phyloP scores from a whole-genome alignment of 2,329 filamentous ascomycete species.

The Talaromyces sp. region DNA sequence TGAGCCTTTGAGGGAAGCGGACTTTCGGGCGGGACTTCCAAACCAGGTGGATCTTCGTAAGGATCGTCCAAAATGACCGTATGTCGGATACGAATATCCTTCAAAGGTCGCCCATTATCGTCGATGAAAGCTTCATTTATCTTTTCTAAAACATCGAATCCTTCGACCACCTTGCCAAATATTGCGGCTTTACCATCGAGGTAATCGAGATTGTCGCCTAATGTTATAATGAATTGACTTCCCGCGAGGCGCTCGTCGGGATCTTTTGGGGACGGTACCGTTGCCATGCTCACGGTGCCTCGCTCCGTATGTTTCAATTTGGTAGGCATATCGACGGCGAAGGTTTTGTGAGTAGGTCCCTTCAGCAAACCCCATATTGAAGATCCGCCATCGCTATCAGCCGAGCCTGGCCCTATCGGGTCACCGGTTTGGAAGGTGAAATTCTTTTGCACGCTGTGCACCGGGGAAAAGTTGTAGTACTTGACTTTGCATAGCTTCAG shows the following conservation, averaged over 20 bases:
- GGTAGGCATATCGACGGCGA: conserved; percentile 77
- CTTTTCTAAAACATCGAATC: conserved; percentile 89
- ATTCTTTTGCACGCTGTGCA: conserved; percentile 88
- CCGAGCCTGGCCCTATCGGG: conserved; percentile 79
- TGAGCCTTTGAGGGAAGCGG: conserved; percentile 80
- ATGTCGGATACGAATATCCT: conserved; percentile 93
- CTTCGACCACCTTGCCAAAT: conserved; percentile 93
- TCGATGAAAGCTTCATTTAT: conserved; percentile 89
- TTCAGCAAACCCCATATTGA: conserved; percentile 87
- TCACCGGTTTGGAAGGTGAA: conserved; percentile 97
- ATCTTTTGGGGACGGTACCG: conserved; percentile 69
- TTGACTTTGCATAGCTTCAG: conserved; percentile 98
- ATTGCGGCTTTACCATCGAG: conserved; percentile 91
- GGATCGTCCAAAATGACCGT: conserved; percentile 90
- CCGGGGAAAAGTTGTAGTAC: conserved; percentile 96
- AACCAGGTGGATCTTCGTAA: conserved; percentile 73
- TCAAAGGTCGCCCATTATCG: conserved; percentile 77
- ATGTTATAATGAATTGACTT: conserved; percentile 90
- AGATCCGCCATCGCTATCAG: conserved; percentile 84
- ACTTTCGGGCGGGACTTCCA: conserved; percentile 74
- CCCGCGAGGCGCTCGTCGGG: conserved; percentile 78
- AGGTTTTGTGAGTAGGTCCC: conserved; percentile 68
- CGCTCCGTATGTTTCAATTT: conserved; percentile 85
- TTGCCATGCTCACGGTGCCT: conserved; percentile 98
- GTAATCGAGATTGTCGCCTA: conserved; percentile 85